These are phyloP conservation scores for Phialophora tarda DNA, from an alignment of 2,329 filamentous ascomycete genomes.

Conservation along the genomic window DNA sequence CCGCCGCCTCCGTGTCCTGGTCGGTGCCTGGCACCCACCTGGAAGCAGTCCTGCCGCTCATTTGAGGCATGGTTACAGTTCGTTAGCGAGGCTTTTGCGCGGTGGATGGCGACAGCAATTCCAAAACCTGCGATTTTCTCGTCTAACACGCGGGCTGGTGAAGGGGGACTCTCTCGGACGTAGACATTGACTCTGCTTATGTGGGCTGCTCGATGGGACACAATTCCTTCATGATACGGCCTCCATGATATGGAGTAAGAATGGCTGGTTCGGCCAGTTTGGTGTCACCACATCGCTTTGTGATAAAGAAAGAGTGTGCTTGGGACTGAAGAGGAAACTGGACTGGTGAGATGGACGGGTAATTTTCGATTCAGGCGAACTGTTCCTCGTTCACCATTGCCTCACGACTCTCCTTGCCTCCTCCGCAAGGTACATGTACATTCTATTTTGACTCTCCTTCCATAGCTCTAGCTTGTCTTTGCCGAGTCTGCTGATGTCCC, in stretches of 20 bases:
- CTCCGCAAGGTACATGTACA: not conserved
- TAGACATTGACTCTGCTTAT: not conserved
- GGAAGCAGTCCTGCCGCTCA: not conserved
- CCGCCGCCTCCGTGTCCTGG: too few relatives aligned
- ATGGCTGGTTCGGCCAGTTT: not conserved
- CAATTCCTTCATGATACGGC: not conserved
- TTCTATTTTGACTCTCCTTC: not conserved
- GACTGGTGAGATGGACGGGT: not conserved
- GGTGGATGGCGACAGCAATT: not conserved
- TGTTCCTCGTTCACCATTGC: not conserved
- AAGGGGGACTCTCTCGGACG: not conserved
- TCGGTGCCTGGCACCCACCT: not conserved
- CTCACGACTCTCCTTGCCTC: not conserved
- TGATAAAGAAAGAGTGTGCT: not conserved
- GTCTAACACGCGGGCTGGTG: not conserved
- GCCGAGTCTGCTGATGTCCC: conserved; percentile 11
- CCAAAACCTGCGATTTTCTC: not conserved
- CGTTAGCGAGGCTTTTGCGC: not conserved
- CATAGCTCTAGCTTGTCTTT: conserved; percentile 2
- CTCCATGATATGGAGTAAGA: not conserved
- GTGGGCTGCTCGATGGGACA: not conserved
- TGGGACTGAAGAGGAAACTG: not conserved
- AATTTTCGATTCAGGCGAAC: not conserved
- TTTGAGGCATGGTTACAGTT: not conserved
- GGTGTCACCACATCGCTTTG: not conserved